Evolutionary conservation across 495 filamentous ascomycete species (phyloP), one percentile per base, ranked within the genome.

Genomic region (Hypoxylon fragiforme): DNA sequence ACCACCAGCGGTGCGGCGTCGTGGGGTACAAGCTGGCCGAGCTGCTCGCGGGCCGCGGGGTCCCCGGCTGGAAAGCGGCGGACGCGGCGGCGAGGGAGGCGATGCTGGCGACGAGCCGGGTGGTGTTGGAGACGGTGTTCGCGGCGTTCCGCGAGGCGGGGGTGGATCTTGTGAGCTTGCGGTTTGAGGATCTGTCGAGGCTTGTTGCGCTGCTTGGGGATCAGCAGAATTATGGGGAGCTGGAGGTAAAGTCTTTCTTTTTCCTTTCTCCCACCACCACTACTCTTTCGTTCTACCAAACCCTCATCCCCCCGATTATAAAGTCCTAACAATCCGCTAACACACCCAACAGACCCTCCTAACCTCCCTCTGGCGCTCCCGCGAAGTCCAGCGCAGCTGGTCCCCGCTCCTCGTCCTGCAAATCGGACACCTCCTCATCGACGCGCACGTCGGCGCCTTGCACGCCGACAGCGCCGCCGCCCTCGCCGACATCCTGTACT

Each of bases 331-430:
- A 41, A 41, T 41, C 34, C 31, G 42, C 30, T 44, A 35, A 53
- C 32, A 16, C 36, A n/a, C 4, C 2, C 31, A 6, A 16, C 49
- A 81, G 77, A 54, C 53, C 7, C 75, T 85, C 19, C 78, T 86
- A 6, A 75, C 73, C 21, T 71, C 74, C 6, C 81, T 86, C 45
- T 86, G 83, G 83, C 75, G 73, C 15, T 84, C 81, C 1, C 77
- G 83, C 24, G 75, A 85, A 53, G 74, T 79, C 14, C 81, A 85
- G 45, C 77, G 78, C 61, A 78, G 68, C 32, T 86, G 83, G 83
- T 71, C 74, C 0, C 68, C 74, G 1, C 65, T 67, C 7, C 74
- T 74, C 1, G 79, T 86, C 19, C 72, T 85, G 9, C 73, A 70
- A 57, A 77, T 85, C 32, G 82, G 82, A 2, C 72, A 75, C n/a